Evolutionary conservation across 2,329 filamentous ascomycete species (phyloP), one percentile per base, ranked within the genome.

Genomic region (Aspergillus persii): DNA sequence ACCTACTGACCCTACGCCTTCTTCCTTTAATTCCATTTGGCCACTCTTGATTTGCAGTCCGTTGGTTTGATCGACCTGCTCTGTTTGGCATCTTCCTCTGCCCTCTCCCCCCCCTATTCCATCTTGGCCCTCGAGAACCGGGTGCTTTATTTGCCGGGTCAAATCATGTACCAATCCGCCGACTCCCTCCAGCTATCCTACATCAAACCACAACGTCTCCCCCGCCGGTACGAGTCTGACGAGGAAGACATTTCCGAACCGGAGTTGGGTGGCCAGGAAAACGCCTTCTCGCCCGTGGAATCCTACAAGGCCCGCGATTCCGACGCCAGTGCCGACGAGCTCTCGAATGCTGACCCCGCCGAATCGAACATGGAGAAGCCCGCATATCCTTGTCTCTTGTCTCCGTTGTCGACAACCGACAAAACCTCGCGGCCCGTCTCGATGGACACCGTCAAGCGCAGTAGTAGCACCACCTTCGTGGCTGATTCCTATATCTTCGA

Each of bases 171-270:
- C 57, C 64, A 70, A 48, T 53, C 70, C 8, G 64, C 63, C 29
- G 59, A 64, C 36, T 53, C 71, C 8, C 55, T 74, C 26, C 63
- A 67, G 50, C 63, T 76, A 54, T 67, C 69, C 46, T 71, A 71
- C 56, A 62, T 72, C 60, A 71, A 69, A 59, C 65, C 67, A 36
- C 71, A 68, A 47, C 68, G 62, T 52, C 66, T 74, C 12, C 72
- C 72, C 50, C 68, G 66, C 46, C 68, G 68, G 30, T 76, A 76
- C 60, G 73, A 76, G 50, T 76, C 74, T 9, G 74, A 76, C 29
- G 74, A 76, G 60, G 74, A 76, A 60, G 73, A 72, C 49, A 66
- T 72, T 6, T 76, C 74, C 11, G 74, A 76, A 60, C 73, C 74
- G 1, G 73, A 76, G 58, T 64, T 67, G 18, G 69, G 72, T 30